Conservation (phyloP, 2,329 filamentous ascomycete species). For the Alternaria atra region DNA sequence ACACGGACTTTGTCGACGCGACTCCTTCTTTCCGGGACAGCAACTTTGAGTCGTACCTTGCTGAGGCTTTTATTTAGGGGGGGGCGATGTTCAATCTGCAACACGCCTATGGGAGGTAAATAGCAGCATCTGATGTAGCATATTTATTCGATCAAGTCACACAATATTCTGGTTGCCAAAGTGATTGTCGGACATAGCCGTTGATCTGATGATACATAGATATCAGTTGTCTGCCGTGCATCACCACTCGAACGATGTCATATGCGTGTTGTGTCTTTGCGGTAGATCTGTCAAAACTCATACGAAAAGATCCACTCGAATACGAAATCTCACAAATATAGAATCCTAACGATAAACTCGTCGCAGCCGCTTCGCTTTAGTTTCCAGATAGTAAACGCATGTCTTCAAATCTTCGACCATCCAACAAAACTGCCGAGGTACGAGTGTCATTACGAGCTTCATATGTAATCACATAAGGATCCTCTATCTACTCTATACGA, state of each 20-base stretch:
- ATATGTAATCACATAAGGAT: background rate
- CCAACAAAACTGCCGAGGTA: background rate
- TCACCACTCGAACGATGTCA: background rate
- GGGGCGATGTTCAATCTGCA: background rate
- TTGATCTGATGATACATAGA: no score
- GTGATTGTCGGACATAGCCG: background rate
- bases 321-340: background rate
- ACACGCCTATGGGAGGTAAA: background rate
- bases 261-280: background rate
- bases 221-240: background rate
- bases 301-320: background rate
- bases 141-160: background rate
- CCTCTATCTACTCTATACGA: background rate
- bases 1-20: constrained; percentile 58
- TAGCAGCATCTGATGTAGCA: background rate
- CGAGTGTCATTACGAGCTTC: background rate
- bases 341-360: background rate
- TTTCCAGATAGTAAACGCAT: background rate
- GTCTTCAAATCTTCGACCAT: background rate
- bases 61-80: constrained; percentile 29
- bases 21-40: constrained; percentile 60
- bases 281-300: background rate
- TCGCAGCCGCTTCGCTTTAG: background rate
- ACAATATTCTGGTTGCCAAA: background rate
- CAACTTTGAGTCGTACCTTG: constrained; percentile 59